These are phyloP conservation scores for Diospyros kaki DNA, from an alignment of 148 eudicot species.

Conservation along the genomic window DNA sequence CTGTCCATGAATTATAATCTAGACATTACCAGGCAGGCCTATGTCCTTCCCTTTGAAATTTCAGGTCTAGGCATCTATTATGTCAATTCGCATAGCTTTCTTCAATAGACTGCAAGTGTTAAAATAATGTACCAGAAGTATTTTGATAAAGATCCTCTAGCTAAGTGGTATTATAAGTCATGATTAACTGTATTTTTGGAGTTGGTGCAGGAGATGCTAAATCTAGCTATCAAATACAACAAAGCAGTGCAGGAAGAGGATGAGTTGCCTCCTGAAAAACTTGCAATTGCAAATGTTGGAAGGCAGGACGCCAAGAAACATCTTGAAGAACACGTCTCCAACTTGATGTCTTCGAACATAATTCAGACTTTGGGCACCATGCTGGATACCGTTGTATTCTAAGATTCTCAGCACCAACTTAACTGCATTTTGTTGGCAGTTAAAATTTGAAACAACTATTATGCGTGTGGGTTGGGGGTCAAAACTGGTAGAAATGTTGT, in stretches of 20 bases:
- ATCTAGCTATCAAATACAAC: slow-evolving; percentile 76
- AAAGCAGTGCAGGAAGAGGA: slow-evolving; percentile 98
- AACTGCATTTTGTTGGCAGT: neutral
- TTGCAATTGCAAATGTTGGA: slow-evolving; percentile 92
- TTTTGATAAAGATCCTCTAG: no score
- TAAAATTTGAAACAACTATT: neutral
- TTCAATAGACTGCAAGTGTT: neutral
- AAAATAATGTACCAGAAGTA: no score
- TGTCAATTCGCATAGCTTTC: neutral
- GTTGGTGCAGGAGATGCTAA: slow-evolving; percentile 79
- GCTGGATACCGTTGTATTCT: slow-evolving; percentile 94
- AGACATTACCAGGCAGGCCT: neutral
- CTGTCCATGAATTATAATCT: neutral
- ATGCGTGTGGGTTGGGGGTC: neutral
- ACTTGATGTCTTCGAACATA: slow-evolving; percentile 93
- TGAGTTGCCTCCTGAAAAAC: slow-evolving; percentile 85
- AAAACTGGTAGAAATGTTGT: neutral
- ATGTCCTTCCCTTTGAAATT: neutral
- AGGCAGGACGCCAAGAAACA: slow-evolving; percentile 98
- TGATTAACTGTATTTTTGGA: neutral
- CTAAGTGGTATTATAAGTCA: neutral
- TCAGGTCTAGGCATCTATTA: neutral
- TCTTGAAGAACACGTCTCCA: slow-evolving; percentile 92
- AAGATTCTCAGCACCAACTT: slow-evolving; percentile 2
- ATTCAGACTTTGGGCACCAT: slow-evolving; percentile 88